Percentiles rank a stretch among this genome's conserved stretches.
These are phyloP conservation scores for Pluteus cervinus DNA, from an alignment of 768 basidiomycete species.

Conservation along the genomic window DNA sequence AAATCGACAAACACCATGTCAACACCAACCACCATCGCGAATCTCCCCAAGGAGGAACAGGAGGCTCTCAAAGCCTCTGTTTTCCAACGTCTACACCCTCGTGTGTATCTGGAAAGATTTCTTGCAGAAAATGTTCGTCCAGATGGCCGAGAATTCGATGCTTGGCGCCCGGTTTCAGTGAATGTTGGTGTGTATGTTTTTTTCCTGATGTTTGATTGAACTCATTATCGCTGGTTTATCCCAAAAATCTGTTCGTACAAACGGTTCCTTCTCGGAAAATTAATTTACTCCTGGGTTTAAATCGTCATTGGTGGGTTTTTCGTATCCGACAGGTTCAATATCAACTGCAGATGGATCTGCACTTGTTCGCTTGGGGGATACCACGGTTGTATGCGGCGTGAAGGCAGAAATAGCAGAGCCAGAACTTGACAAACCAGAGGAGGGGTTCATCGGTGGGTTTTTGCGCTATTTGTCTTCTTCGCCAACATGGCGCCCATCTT, in stretches of 20 bases:
- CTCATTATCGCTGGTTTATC: slow-evolving; percentile 1
- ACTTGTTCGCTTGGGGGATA: slow-evolving; percentile 84
- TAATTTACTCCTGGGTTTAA: not conserved
- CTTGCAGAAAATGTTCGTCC: slow-evolving; percentile 72
- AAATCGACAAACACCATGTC: slow-evolving; percentile 2
- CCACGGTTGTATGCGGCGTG: slow-evolving; percentile 94
- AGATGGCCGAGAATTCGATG: slow-evolving; percentile 67
- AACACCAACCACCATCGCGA: not conserved
- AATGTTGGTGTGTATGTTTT: slow-evolving; percentile 61
- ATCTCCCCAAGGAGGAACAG: slow-evolving; percentile 17
- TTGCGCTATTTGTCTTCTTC: slow-evolving; percentile 4
- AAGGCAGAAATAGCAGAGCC: slow-evolving; percentile 95
- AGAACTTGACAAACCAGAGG: slow-evolving; percentile 63
- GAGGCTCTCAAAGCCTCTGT: slow-evolving; percentile 45
- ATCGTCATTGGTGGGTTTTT: not conserved
- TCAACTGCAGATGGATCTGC: slow-evolving; percentile 92
- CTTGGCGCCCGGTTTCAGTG: slow-evolving; percentile 70
- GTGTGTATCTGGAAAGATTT: slow-evolving; percentile 83
- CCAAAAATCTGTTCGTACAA: not conserved
- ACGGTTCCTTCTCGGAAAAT: not conserved
- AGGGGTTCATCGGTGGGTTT: slow-evolving; percentile 77
- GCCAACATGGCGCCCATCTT: no score
- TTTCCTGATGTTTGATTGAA: not conserved
- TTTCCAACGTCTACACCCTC: slow-evolving; percentile 88
- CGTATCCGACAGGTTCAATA: slow-evolving; percentile 67